Base-by-base conservation (phyloP, 441 rosid species). In the Adansonia grandidieri region DNA sequence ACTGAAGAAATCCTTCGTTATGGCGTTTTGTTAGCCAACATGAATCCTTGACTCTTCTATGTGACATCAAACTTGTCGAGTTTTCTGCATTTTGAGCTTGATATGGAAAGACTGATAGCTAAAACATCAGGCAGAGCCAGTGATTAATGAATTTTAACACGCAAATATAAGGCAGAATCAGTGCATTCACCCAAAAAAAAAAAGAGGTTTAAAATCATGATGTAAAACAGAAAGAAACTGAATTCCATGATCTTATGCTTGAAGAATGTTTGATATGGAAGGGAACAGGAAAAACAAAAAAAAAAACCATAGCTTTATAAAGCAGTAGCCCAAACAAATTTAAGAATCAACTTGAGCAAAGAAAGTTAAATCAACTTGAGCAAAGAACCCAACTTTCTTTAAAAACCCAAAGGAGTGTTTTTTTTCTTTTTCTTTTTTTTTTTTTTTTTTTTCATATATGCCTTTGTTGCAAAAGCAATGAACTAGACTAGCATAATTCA, bases 401-500 rank as follows among this genome's bases (percentile, higher is more conserved):
- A 64, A 64, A 20, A 14, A 8, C 42, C 20, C 15, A 20, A 15
- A 37, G 73, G 40, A 40, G 42, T n/a, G 19, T 13, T 14, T 10
- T 17, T 42, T 66, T 40, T 32, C 37, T 32, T 32, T 32, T 32
- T 32, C 37, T 32, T 32, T 32, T 2, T 32, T 3, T 32, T 28
- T 28, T 28, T 2, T 2, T 32, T 32, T 32, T 32, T 32, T 3
- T 3, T 28, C 6, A 51, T n/a, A 13, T n/a, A 15, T 53, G 62
- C 24, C 57, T 53, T 53, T 32, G 78, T 72, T 53, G 20, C 9
- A 58, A 69, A 61, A 64, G 71, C 37, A 72, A 66, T 22, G 37
- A 44, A 71, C 11, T 24, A 47, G 37, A 32, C 37, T 32, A 32
- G 37, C 37, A 62, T 37, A 20, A 5, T 37, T 85, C 76, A 85